Evolutionary conservation across 2,329 filamentous ascomycete genomes (phyloP).

Genomic region (Emydomyces testavorans): DNA sequence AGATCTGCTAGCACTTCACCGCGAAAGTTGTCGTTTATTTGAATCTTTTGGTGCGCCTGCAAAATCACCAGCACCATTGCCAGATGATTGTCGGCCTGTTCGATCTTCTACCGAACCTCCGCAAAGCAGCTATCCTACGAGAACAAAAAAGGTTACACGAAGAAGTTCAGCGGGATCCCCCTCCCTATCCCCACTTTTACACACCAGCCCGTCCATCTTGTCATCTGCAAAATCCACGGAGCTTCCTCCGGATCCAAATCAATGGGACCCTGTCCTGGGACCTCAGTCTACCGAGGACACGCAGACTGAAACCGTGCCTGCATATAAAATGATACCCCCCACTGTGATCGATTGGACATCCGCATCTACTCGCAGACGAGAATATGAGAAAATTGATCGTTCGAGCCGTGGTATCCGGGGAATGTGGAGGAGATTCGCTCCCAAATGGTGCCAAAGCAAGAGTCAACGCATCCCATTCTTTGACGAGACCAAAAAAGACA

Average conservation of each 20-base stretch:
- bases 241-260: background rate
- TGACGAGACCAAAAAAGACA: slow-evolving; percentile 29
- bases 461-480: slow-evolving; percentile 32
- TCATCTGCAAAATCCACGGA: slow-evolving; percentile 9
- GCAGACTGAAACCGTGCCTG: background rate
- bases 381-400: slow-evolving; percentile 45
- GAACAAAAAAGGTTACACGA: background rate
- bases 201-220: slow-evolving; percentile 77
- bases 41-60: slow-evolving; percentile 18
- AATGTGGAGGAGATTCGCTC: slow-evolving; percentile 33
- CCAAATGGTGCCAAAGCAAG: slow-evolving; percentile 30
- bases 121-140: background rate
- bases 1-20: slow-evolving; percentile 30
- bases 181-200: slow-evolving; percentile 82
- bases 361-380: slow-evolving; percentile 32
- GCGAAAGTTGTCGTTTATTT: slow-evolving; percentile 34
- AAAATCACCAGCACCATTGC: background rate
- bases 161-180: slow-evolving; percentile 58
- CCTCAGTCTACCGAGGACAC: background rate
- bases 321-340: slow-evolving; percentile 22
- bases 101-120: slow-evolving; percentile 1
- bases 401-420: slow-evolving; percentile 34
- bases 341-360: slow-evolving; percentile 40
- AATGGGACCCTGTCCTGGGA: slow-evolving; percentile 6
- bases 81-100: background rate